Evolutionary conservation across 108 stramenopile genomes (phyloP), one percentile per base, ranked within the genome.

Genomic region (Bacterosira constricta): DNA sequence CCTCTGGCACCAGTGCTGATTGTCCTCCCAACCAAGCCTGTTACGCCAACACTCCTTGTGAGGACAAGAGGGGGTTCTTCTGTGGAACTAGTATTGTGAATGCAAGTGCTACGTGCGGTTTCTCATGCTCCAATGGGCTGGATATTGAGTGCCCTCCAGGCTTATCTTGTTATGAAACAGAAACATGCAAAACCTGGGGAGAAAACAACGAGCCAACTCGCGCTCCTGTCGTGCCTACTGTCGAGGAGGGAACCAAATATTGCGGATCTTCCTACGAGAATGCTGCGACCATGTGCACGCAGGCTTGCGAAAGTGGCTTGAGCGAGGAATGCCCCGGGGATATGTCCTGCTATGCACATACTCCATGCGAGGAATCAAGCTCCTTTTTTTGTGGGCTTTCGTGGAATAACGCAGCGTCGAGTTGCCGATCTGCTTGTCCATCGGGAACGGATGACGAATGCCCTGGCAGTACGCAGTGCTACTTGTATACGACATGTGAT

Each of bases 321-420:
- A 79, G 66, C 58, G 25, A 42, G 4, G 72, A 73, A 11, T 80
- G 79, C 63, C 79, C 79, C 11, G 67, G 49, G 0, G 72, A 57
- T 6, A 80, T 80, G 79, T 60, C 57, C 0, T 80, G 79, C 63
- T 80, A 80, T 41, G 42, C 66, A 32, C 71, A 73, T 29, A 80
- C 79, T 42, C 79, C 79, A n/a, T 80, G 79, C 41, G 72, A 66
- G 51, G 79, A 80, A 66, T 69, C 50, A 38, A 64, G 58, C 17
- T 68, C 79, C 13, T 80, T 80, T 47, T 80, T 68, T 31, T 80
- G 79, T 35, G 79, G 79, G 3, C 51, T 80, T 17, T 63, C 60
- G 11, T 80, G 79, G 79, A 80, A 80, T 59, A 80, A 80, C 58
- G 79, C 79, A 30, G 79, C 79, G 3, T 63, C 60, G 37, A 73